phyloP scores from a whole-genome alignment of 257 asterid species.

The Solanum ahanhuiri region DNA sequence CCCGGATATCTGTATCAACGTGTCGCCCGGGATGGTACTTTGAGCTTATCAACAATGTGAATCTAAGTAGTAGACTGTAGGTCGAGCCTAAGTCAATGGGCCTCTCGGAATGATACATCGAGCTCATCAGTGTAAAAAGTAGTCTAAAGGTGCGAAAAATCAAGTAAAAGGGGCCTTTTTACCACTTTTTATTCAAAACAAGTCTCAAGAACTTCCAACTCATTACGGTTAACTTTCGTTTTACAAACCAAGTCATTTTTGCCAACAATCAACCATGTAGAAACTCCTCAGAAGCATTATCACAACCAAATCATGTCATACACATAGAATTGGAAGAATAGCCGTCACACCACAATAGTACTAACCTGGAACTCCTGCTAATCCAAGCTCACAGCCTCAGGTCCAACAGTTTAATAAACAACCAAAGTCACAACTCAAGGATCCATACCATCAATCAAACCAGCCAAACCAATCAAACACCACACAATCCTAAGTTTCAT shows the following conservation, averaged over 20 bases:
- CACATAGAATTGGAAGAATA: neutral
- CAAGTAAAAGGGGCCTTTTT: neutral
- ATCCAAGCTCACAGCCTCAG: neutral
- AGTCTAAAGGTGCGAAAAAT: too few species aligned
- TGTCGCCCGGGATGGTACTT: neutral
- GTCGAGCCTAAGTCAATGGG: neutral
- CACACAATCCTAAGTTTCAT: too few species aligned
- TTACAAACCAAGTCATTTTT: neutral
- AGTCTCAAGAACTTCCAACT: neutral
- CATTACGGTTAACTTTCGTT: too few species aligned
- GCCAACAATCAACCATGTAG: neutral
- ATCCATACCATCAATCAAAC: neutral
- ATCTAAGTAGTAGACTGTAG: neutral
- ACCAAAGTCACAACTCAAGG: neutral
- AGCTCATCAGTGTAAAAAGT: too few species aligned
- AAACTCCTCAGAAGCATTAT: neutral
- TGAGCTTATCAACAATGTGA: neutral
- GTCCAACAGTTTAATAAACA: neutral
- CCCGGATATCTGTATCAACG: neutral
- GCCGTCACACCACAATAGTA: neutral
- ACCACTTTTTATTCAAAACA: neutral
- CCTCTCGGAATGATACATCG: neutral
- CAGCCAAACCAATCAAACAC: neutral
- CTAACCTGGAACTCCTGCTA: neutral
- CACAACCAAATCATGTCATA: neutral